Conservation (phyloP, 495 filamentous ascomycete genomes). For the Talaromyces liani region DNA sequence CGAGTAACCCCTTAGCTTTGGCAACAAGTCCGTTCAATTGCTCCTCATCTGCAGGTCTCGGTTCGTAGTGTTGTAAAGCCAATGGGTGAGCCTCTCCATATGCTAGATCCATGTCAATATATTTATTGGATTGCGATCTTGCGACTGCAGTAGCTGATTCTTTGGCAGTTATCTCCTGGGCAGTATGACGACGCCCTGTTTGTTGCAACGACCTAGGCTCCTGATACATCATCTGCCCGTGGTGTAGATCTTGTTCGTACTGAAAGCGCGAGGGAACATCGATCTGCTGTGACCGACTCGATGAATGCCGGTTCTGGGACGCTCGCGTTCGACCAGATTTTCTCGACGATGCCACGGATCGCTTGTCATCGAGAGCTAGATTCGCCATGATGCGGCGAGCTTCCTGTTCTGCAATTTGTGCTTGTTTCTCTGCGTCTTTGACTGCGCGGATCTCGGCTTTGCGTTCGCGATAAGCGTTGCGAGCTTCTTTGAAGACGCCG, state of each 20-base stretch:
- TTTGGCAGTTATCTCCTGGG: conserved; percentile 27
- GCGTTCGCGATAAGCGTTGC: conserved; percentile 73
- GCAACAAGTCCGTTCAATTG: conserved; percentile 59
- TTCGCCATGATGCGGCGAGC: conserved; percentile 35
- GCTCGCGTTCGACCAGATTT: conserved; percentile 14
- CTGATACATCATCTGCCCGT: conserved; percentile 19
- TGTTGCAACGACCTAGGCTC: conserved; percentile 9
- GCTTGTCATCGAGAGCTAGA: conserved; percentile 41
- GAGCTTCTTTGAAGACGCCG: conserved; percentile 80
- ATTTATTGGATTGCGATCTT: conserved; percentile 42
- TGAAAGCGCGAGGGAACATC: not conserved
- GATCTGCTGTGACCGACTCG: not conserved
- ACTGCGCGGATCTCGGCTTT: conserved; percentile 69
- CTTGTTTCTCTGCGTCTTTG: conserved; percentile 48
- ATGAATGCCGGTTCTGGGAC: conserved; percentile 3
- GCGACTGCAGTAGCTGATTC: conserved; percentile 18
- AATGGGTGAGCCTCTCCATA: conserved; percentile 55
- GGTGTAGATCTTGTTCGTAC: conserved; percentile 11
- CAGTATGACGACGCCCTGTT: conserved; percentile 40
- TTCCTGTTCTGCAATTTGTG: conserved; percentile 20
- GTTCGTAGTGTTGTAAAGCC: conserved; percentile 26
- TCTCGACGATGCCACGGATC: conserved; percentile 35
- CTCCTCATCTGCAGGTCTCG: conserved; percentile 32
- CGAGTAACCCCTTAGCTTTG: conserved; percentile 62
- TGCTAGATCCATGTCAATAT: conserved; percentile 81